Conservation (phyloP, 2,329 filamentous ascomycete genomes). For the Stromatinia cepivora region DNA sequence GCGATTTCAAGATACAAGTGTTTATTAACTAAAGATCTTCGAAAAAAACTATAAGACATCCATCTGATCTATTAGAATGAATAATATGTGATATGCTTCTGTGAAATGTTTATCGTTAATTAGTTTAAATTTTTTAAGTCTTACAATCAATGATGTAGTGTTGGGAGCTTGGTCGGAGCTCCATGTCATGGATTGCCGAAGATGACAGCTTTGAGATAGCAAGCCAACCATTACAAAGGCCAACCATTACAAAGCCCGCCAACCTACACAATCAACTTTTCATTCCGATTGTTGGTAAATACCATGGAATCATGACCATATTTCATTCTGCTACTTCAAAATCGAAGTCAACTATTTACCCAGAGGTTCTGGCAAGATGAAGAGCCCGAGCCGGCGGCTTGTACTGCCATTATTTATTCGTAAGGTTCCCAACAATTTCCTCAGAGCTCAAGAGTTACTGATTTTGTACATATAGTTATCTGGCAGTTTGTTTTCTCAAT, state of each 20-base stretch:
- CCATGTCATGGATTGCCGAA: conserved; percentile 29
- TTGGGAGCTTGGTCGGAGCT: conserved; percentile 15
- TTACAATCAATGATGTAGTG: neutral
- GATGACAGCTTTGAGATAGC: conserved; percentile 34
- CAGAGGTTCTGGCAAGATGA: conserved; percentile 38
- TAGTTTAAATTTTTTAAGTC: neutral
- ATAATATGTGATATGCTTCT: neutral
- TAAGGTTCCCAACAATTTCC: conserved; percentile 29
- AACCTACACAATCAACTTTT: conserved; percentile 23
- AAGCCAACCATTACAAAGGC: conserved; percentile 25
- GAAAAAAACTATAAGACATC: neutral
- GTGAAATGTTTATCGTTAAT: neutral
- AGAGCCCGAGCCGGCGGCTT: conserved; percentile 35
- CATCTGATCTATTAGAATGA: neutral
- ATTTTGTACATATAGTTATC: conserved; percentile 32
- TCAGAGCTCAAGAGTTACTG: conserved; percentile 15
- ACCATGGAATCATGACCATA: conserved; percentile 35
- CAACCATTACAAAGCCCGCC: conserved; percentile 27
- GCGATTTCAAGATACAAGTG: neutral
- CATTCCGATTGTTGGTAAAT: conserved; percentile 25
- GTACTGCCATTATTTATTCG: conserved; percentile 39
- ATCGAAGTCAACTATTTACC: conserved; percentile 34
- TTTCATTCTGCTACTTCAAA: conserved; percentile 30
- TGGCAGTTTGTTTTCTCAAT: conserved; percentile 34
- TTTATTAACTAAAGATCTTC: neutral